phyloP scores from a whole-genome alignment of 208 protist species.

The Blechomonas ayalai region DNA sequence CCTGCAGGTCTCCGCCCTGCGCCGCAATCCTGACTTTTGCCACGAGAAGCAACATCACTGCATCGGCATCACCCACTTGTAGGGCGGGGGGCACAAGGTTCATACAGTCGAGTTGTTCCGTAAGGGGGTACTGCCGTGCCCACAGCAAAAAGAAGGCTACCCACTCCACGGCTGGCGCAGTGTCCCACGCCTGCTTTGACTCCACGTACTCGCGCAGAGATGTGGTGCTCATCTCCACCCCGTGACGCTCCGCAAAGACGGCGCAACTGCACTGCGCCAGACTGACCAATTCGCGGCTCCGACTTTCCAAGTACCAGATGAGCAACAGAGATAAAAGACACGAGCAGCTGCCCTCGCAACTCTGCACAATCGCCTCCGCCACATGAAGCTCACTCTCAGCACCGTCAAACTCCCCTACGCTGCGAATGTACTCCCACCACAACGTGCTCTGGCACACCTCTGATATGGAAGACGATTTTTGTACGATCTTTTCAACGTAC shows the following conservation, averaged over 20 bases:
- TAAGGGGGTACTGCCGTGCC: constrained; percentile 2
- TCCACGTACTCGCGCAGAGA: neutral
- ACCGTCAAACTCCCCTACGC: constrained; percentile 27
- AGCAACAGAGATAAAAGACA: constrained; percentile 19
- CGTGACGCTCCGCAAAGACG: constrained; percentile 5
- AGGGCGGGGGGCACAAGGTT: constrained; percentile 4
- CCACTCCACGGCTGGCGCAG: constrained; percentile 12
- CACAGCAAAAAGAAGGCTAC: constrained; percentile 21
- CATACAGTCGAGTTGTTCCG: constrained; percentile 7
- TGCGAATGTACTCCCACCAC: constrained; percentile 41
- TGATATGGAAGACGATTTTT: constrained; percentile 25
- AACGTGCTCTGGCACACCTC: constrained; percentile 19
- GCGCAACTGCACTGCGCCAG: neutral
- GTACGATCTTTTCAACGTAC: constrained; percentile 45
- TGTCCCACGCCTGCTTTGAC: neutral
- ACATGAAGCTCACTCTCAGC: constrained; percentile 10
- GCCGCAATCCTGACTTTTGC: constrained; percentile 11
- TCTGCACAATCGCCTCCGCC: constrained; percentile 10
- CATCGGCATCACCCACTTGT: constrained; percentile 5
- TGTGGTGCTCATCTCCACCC: neutral
- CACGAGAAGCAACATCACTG: constrained; percentile 20
- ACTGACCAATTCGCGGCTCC: neutral
- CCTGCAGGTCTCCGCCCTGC: constrained; percentile 1
- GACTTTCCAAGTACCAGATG: too few species aligned
- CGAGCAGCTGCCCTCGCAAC: constrained; percentile 1